Conservation (phyloP, 306 rosid species). For the Glycine soja region DNA sequence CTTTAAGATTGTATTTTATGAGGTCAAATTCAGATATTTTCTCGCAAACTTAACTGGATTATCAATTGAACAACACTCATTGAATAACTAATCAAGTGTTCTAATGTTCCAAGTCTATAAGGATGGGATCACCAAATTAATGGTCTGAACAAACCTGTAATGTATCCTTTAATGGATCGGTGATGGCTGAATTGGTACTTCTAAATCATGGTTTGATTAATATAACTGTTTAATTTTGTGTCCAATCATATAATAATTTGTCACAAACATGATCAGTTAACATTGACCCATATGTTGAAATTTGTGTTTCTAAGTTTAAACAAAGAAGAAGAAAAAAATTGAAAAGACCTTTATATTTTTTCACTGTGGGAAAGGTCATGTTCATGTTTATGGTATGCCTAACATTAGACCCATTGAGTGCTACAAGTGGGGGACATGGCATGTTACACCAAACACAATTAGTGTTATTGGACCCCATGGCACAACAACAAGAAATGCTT, state of each 20-base stretch:
- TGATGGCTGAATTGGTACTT: not conserved
- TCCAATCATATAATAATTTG: conserved; percentile 6
- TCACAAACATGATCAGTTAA: not conserved
- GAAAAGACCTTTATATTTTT: not conserved
- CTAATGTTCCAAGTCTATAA: not conserved
- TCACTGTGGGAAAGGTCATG: conserved; percentile 9
- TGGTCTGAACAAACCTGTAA: not conserved
- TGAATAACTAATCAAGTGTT: not conserved
- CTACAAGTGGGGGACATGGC: conserved; percentile 66
- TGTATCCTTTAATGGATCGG: not conserved
- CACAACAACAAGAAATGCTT: conserved; percentile 29
- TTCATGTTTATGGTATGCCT: conserved; percentile 38
- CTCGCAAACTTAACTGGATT: too few relatives aligned
- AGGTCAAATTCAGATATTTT: too few relatives aligned
- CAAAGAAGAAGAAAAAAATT: not conserved
- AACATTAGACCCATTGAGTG: conserved; percentile 60
- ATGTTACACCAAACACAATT: conserved; percentile 64
- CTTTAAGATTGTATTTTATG: too few relatives aligned
- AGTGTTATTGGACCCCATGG: conserved; percentile 62
- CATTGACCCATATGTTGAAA: not conserved
- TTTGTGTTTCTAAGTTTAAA: not conserved
- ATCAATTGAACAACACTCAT: too few relatives aligned
- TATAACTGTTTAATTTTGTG: not conserved
- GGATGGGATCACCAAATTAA: not conserved
- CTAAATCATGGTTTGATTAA: conserved; percentile 4